phyloP scores from a whole-genome alignment of 495 filamentous ascomycete species.

The Aspergillus avenaceus region DNA sequence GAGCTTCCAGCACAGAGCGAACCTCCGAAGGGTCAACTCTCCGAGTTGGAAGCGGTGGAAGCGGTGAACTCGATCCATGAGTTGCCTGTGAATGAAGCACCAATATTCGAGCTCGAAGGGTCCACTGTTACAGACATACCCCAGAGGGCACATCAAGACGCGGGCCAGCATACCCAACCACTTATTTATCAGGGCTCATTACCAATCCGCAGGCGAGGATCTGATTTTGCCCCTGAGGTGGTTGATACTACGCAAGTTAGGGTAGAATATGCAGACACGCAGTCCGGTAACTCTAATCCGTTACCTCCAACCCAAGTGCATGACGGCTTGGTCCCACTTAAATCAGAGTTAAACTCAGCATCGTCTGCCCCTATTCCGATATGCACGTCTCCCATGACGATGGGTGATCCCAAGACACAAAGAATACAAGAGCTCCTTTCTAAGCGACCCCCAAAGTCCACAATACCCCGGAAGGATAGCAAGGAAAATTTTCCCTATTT shows the following conservation, averaged over 20 bases:
- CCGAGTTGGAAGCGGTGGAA: slow-evolving; percentile 44
- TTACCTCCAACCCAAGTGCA: background rate
- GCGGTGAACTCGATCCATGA: slow-evolving; percentile 41
- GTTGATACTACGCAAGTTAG: slow-evolving; percentile 9
- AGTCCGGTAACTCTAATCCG: background rate
- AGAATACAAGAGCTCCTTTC: slow-evolving; percentile 32
- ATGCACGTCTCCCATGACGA: slow-evolving; percentile 24
- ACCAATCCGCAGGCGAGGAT: slow-evolving; percentile 30
- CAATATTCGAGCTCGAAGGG: slow-evolving; percentile 42
- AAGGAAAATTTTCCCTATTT: slow-evolving; percentile 40
- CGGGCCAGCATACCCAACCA: background rate
- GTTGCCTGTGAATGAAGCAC: slow-evolving; percentile 30
- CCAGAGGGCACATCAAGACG: no score
- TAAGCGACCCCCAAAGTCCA: slow-evolving; percentile 32
- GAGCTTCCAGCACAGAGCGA: slow-evolving; percentile 30
- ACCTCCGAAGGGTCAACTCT: slow-evolving; percentile 18
- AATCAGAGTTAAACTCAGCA: slow-evolving; percentile 2
- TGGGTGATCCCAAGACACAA: slow-evolving; percentile 20
- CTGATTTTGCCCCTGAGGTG: slow-evolving; percentile 45
- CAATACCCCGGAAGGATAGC: slow-evolving; percentile 21
- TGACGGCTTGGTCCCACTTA: slow-evolving; percentile 7
- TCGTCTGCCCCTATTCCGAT: slow-evolving; percentile 7
- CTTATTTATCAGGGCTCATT: slow-evolving; percentile 20
- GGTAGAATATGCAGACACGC: background rate
- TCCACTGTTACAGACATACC: slow-evolving; percentile 23